Conservation (phyloP, 352 stramenopile genomes). For the Pythium aquatile region DNA sequence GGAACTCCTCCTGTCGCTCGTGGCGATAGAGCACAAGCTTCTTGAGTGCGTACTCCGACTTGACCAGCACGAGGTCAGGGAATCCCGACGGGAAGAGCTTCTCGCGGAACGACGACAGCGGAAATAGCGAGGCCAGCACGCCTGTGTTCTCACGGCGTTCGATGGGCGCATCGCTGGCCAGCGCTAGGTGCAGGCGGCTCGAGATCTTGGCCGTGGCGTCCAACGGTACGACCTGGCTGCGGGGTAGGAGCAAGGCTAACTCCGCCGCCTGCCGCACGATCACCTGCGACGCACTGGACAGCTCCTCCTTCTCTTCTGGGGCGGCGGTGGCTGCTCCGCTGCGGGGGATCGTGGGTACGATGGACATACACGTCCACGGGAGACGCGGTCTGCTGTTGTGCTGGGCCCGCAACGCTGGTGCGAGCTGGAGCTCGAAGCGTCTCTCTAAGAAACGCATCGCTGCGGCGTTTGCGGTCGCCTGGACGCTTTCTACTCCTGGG, state of each 20-base stretch:
- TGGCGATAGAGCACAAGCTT: constrained; percentile 55
- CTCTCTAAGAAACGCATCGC: constrained; percentile 52
- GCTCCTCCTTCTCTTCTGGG: constrained; percentile 15
- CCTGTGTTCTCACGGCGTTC: constrained; percentile 13
- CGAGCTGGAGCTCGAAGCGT: constrained; percentile 63
- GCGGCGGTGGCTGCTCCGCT: background rate
- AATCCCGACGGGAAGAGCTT: constrained; percentile 36
- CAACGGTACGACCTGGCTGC: constrained; percentile 44
- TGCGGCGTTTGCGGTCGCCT: constrained; percentile 21
- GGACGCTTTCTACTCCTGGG: background rate
- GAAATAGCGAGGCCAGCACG: constrained; percentile 43
- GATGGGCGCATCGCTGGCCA: constrained; percentile 28
- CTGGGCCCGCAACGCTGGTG: constrained; percentile 23
- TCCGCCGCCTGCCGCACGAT: constrained; percentile 34
- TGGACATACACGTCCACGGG: constrained; percentile 59
- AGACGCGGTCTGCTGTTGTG: constrained; percentile 38
- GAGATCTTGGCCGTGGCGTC: constrained; percentile 31
- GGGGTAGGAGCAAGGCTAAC: constrained; percentile 55
- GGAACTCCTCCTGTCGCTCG: constrained; percentile 45
- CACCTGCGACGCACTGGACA: constrained; percentile 17
- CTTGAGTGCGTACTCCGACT: constrained; percentile 59
- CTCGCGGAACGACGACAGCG: constrained; percentile 27
- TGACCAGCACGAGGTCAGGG: constrained; percentile 62
- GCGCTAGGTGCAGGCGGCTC: constrained; percentile 43
- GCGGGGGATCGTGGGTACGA: constrained; percentile 37